These are phyloP conservation scores for Sungouiozyma ichnusensis DNA, from an alignment of 805 yeast species.

Conservation along the genomic window DNA sequence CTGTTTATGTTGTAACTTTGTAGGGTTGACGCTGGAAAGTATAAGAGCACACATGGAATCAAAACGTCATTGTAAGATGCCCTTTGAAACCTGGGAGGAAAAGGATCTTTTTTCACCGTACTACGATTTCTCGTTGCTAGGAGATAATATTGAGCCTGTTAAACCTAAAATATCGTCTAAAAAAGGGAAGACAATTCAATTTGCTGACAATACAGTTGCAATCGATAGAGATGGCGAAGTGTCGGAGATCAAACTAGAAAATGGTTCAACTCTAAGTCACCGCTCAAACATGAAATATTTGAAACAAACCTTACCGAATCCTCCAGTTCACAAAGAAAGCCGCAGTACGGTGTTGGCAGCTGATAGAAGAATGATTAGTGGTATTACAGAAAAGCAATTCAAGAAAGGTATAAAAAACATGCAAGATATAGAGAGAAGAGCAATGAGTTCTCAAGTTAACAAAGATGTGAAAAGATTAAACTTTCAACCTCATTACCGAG, in stretches of 20 bases:
- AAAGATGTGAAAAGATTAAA: constrained; percentile 63
- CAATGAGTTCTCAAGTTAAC: constrained; percentile 30
- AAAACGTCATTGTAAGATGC: constrained; percentile 81
- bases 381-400: constrained; percentile 52
- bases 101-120: constrained; percentile 65
- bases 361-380: constrained; percentile 50
- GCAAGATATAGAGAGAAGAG: constrained; percentile 35
- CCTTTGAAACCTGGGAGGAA: constrained; percentile 76
- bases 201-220: constrained; percentile 23
- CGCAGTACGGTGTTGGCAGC: constrained; percentile 67
- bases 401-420: constrained; percentile 40
- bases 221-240: constrained; percentile 18
- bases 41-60: constrained; percentile 80
- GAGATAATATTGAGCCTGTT: constrained; percentile 22
- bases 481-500: constrained; percentile 78
- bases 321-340: constrained; percentile 41
- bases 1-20: constrained; percentile 73
- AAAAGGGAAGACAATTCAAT: constrained; percentile 26
- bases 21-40: constrained; percentile 77
- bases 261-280: constrained; percentile 75
- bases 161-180: constrained; percentile 10
- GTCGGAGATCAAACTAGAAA: constrained; percentile 59
- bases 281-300: constrained; percentile 51
- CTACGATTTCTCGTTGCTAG: constrained; percentile 72
- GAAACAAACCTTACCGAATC: constrained; percentile 49